A percentile compares a stretch with the other conserved stretches of the same genome.
phyloP scores from a whole-genome alignment of 192 early-diverging fungal species.

The Lobosporangium transversale region DNA sequence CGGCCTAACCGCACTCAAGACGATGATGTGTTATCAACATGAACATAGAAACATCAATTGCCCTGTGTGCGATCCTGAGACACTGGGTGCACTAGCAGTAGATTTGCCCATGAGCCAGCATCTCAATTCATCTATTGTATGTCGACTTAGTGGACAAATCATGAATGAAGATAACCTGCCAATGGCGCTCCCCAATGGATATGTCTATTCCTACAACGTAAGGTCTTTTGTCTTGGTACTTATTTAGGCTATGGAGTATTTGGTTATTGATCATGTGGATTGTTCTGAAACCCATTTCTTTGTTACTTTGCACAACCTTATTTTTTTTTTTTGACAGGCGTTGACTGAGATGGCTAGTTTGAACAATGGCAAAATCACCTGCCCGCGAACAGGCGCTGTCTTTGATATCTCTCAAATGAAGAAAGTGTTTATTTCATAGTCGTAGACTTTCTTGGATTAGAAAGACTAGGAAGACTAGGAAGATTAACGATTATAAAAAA shows the following conservation, averaged over 20 bases:
- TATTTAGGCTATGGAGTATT: background rate
- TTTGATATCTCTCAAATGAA: slow-evolving; percentile 69
- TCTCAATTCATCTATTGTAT: slow-evolving; percentile 94
- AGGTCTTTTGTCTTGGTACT: background rate
- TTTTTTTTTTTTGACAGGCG: slow-evolving; percentile 55
- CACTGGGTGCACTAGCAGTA: slow-evolving; percentile 86
- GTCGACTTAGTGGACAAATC: slow-evolving; percentile 88
- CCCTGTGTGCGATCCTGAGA: slow-evolving; percentile 89
- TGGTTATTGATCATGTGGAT: no score
- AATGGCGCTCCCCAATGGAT: slow-evolving; percentile 95
- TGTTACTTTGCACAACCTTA: no score
- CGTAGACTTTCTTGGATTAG: background rate
- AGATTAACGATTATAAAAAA: no score
- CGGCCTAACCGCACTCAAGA: slow-evolving; percentile 96
- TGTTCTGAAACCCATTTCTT: no score
- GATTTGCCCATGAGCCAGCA: slow-evolving; percentile 92
- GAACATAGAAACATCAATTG: slow-evolving; percentile 92
- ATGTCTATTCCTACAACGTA: slow-evolving; percentile 91
- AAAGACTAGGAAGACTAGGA: background rate
- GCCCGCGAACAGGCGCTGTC: slow-evolving; percentile 72
- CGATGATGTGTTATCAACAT: slow-evolving; percentile 79
- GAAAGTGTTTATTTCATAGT: slow-evolving; percentile 78
- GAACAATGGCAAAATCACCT: slow-evolving; percentile 73
- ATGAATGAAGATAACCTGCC: slow-evolving; percentile 98
- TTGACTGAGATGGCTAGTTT: slow-evolving; percentile 75